A percentile compares a stretch with the other conserved stretches of the same genome.
Evolutionary conservation across 805 yeast species (phyloP).

Genomic region (Nakazawaea laoshanensis): DNA sequence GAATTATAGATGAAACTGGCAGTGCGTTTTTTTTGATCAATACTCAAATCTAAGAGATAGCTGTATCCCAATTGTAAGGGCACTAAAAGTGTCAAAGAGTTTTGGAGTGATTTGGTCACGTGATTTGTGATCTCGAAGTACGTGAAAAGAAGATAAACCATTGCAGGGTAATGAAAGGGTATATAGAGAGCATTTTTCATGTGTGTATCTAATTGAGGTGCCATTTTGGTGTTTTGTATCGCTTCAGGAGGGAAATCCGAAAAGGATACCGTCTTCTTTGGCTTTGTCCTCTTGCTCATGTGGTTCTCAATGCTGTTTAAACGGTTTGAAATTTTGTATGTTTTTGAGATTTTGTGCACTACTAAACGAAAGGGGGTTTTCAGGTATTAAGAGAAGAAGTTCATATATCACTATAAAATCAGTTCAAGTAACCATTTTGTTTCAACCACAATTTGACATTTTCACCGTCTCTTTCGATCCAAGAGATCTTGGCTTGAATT

Average conservation of each 20-base stretch:
- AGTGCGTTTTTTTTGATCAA: constrained; percentile 3
- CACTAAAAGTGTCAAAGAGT: constrained; percentile 20
- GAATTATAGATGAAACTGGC: constrained; percentile 18
- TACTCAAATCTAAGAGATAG: constrained; percentile 16
- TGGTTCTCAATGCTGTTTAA: neutral
- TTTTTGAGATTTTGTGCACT: no score
- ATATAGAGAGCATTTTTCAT: constrained; percentile 13
- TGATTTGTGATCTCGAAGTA: constrained; percentile 23
- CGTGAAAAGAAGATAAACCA: constrained; percentile 19
- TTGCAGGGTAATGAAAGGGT: constrained; percentile 22
- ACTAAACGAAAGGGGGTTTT: no score
- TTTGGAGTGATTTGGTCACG: constrained; percentile 18
- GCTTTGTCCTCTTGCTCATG: constrained; percentile 12
- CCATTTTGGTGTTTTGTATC: no score
- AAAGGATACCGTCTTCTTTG: constrained; percentile 22
- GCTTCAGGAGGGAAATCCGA: constrained; percentile 12
- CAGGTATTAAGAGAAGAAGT: no score
- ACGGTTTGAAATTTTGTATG: no score
- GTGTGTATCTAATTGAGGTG: no score
- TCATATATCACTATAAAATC: no score
- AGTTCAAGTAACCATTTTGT: constrained; percentile 23
- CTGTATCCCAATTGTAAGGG: constrained; percentile 28
- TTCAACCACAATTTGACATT: constrained; percentile 42
- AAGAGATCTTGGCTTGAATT: constrained; percentile 44
- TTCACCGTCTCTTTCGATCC: constrained; percentile 50